These are phyloP conservation scores for Paralagenidium karlingii DNA, from an alignment of 352 stramenopile species.

Conservation along the genomic window DNA sequence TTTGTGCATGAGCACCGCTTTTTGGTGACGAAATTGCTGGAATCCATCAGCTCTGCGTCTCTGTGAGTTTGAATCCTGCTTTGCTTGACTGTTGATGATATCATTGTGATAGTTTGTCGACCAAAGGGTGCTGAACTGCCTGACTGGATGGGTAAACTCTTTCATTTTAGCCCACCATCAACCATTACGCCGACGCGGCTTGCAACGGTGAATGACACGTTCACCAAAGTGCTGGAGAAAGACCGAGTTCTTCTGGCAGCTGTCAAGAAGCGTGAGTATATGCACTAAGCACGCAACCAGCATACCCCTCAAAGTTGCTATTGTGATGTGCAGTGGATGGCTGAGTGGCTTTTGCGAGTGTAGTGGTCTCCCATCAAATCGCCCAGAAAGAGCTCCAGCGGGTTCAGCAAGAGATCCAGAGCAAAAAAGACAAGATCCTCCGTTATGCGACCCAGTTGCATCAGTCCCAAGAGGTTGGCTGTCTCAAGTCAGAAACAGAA, in stretches of 20 bases:
- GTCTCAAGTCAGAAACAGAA: not conserved
- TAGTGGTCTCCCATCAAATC: conserved; percentile 56
- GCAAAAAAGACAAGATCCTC: conserved; percentile 57
- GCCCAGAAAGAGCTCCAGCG: conserved; percentile 54
- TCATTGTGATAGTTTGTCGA: not conserved
- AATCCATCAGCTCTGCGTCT: conserved; percentile 54
- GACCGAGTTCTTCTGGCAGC: conserved; percentile 49
- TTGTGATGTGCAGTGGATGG: not conserved
- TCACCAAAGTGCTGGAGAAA: conserved; percentile 62
- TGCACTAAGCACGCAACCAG: too few species aligned
- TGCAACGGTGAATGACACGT: conserved; percentile 65
- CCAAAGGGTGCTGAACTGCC: not conserved
- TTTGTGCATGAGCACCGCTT: conserved; percentile 73
- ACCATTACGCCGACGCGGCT: conserved; percentile 63
- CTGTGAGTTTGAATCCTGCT: conserved; percentile 14
- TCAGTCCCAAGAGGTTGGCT: conserved; percentile 31
- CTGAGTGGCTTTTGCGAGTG: not conserved
- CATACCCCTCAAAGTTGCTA: not conserved
- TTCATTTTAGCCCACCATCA: conserved; percentile 30
- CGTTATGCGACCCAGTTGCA: conserved; percentile 53
- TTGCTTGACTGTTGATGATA: too few species aligned
- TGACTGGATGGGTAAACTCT: not conserved
- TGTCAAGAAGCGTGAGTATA: conserved; percentile 63
- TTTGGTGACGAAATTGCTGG: conserved; percentile 71
- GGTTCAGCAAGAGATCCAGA: conserved; percentile 41